Percentiles rank a stretch among this genome's conserved stretches.
phyloP scores from a whole-genome alignment of 2,329 filamentous ascomycete species.

The Phialemoniopsis sp. region DNA sequence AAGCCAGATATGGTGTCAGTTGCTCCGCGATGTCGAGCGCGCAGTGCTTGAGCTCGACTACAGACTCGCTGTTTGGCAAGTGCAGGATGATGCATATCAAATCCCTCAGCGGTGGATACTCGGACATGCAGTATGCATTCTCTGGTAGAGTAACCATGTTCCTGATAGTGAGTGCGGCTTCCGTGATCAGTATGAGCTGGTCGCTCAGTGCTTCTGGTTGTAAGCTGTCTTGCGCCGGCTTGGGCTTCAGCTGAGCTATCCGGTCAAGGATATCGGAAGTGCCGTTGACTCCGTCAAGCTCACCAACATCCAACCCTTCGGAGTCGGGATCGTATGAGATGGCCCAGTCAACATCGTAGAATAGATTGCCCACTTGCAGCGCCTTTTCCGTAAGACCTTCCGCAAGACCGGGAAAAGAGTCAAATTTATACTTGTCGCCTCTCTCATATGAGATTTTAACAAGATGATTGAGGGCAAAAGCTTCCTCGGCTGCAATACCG shows the following conservation, averaged over 20 bases:
- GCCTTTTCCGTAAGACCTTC: constrained; percentile 86
- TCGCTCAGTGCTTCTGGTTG: constrained; percentile 69
- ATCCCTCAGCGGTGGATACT: constrained; percentile 72
- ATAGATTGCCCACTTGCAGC: constrained; percentile 71
- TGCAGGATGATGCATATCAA: constrained; percentile 78
- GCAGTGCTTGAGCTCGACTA: constrained; percentile 85
- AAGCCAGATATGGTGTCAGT: constrained; percentile 73
- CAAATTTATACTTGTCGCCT: constrained; percentile 93
- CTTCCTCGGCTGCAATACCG: constrained; percentile 73
- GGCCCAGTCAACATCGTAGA: constrained; percentile 79
- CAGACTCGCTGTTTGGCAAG: constrained; percentile 65
- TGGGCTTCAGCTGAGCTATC: constrained; percentile 59
- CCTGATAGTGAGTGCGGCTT: constrained; percentile 81
- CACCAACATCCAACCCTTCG: constrained; percentile 50
- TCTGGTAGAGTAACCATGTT: constrained; percentile 96
- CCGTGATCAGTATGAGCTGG: constrained; percentile 71
- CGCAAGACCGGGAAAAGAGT: constrained; percentile 82
- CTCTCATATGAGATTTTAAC: constrained; percentile 94
- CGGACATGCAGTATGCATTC: constrained; percentile 78
- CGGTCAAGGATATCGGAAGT: constrained; percentile 70
- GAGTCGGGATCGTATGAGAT: constrained; percentile 59
- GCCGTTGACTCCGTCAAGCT: constrained; percentile 56
- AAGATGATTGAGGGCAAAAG: constrained; percentile 89
- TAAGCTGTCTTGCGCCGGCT: constrained; percentile 62
- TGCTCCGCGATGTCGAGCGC: constrained; percentile 90